A percentile compares a stretch with the other conserved stretches of the same genome.
phyloP scores from a whole-genome alignment of 2,329 filamentous ascomycete genomes.

The Biscogniauxia marginata region DNA sequence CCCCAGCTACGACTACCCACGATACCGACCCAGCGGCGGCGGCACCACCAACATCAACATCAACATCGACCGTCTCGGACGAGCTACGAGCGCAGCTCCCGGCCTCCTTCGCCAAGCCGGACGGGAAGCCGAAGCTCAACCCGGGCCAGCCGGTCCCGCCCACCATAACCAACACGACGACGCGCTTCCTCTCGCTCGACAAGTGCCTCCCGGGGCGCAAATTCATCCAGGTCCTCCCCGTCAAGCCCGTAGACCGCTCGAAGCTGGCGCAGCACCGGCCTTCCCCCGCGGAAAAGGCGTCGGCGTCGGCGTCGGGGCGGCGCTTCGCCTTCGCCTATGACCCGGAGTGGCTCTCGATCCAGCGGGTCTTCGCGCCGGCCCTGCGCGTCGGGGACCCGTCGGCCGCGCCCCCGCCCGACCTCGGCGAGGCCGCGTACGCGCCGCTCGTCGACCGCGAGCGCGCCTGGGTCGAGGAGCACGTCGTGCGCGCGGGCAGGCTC shows the following conservation, averaged over 20 bases:
- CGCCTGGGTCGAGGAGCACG: conserved; percentile 76
- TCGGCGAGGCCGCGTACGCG: conserved; percentile 67
- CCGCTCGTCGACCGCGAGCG: conserved; percentile 67
- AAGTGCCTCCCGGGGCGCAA: conserved; percentile 80
- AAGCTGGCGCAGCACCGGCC: conserved; percentile 20
- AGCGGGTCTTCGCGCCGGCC: conserved; percentile 70
- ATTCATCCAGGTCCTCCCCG: conserved; percentile 76
- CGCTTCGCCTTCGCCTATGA: conserved; percentile 75
- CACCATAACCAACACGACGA: conserved; percentile 73
- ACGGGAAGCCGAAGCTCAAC: conserved; percentile 37
- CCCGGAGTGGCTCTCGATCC: conserved; percentile 93
- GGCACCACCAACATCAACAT: conserved; percentile 6
- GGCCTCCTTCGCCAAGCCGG: conserved; percentile 62
- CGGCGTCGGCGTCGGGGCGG: conserved; percentile 20
- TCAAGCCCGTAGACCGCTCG: conserved; percentile 48
- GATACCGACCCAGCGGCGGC: conserved; percentile 14
- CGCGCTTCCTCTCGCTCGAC: conserved; percentile 85
- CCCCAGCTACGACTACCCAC: conserved; percentile 10
- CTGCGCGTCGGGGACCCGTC: conserved; percentile 62
- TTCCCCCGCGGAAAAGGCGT: too few species aligned
- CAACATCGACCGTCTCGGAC: conserved; percentile 54
- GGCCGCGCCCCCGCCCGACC: conserved; percentile 54
- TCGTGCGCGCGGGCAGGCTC: conserved; percentile 63
- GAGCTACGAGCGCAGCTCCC: conserved; percentile 73
- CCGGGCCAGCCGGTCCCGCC: conserved; percentile 65